phyloP scores from a whole-genome alignment of 768 basidiomycete genomes.

The Suillus alpinus region DNA sequence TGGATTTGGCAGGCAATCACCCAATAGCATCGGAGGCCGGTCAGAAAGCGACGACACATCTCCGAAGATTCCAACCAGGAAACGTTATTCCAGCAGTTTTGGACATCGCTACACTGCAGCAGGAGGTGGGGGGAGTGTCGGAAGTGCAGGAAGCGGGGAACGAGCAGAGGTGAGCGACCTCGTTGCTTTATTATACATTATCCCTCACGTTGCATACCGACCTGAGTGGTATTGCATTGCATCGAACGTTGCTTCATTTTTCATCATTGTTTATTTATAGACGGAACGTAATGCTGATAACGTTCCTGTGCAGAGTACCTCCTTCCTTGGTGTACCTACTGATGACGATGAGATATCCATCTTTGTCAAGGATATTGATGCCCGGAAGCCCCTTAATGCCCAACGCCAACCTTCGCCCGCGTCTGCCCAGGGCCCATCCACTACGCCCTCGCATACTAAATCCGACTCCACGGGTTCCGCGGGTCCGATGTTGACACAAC shows the following conservation, averaged over 20 bases:
- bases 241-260: not conserved
- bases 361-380: slow-evolving; percentile 76
- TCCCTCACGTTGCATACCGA: not conserved
- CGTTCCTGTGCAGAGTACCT: slow-evolving; percentile 30
- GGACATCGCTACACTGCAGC: slow-evolving; percentile 61
- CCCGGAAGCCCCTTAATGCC: slow-evolving; percentile 53
- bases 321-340: slow-evolving; percentile 46
- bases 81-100: slow-evolving; percentile 78
- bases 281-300: not conserved
- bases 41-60: slow-evolving; percentile 33
- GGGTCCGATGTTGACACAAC: slow-evolving; percentile 62
- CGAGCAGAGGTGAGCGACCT: slow-evolving; percentile 21
- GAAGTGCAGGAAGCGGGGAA: slow-evolving; percentile 40
- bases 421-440: not conserved
- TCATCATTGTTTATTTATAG: not conserved
- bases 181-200: not conserved
- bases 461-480: slow-evolving; percentile 13
- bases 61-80: slow-evolving; percentile 34
- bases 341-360: slow-evolving; percentile 78
- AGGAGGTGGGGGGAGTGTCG: slow-evolving; percentile 30
- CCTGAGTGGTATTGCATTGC: not conserved
- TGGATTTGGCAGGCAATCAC: slow-evolving; percentile 33
- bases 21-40: slow-evolving; percentile 42
- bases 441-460: not conserved
- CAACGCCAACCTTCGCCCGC: not conserved